These are phyloP conservation scores for Debaryomycetaceae sp. DNA, from an alignment of 1,139 yeast species.

Conservation along the genomic window DNA sequence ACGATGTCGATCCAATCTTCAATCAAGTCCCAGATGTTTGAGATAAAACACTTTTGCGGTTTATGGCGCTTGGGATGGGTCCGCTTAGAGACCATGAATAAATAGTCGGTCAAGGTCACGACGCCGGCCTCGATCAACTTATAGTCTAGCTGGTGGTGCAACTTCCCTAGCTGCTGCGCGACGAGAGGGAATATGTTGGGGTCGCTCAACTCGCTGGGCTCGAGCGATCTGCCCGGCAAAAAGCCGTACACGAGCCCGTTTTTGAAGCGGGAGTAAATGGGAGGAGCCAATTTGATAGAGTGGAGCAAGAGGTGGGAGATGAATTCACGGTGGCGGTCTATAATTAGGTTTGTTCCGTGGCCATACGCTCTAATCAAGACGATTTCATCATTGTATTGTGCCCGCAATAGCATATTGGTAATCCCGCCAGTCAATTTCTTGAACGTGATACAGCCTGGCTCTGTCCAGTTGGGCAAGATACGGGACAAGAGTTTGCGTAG, in stretches of 20 bases:
- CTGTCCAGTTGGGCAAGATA: conserved; percentile 27
- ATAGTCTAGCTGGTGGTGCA: conserved; percentile 47
- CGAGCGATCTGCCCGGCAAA: conserved; percentile 53
- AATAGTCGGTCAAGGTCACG: conserved; percentile 28
- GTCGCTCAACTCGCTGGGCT: conserved; percentile 43
- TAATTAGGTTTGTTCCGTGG: conserved; percentile 61
- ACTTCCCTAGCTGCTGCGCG: conserved; percentile 59
- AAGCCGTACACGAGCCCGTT: conserved; percentile 71
- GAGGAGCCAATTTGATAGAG: conserved; percentile 56
- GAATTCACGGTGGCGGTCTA: conserved; percentile 68
- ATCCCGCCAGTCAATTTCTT: conserved; percentile 62
- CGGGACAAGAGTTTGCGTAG: conserved; percentile 21
- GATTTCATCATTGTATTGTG: conserved; percentile 18
- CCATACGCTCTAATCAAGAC: conserved; percentile 69
- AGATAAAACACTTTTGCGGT: conserved; percentile 21
- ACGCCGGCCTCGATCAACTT: conserved; percentile 41
- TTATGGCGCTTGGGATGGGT: conserved; percentile 7
- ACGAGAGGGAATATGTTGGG: conserved; percentile 43
- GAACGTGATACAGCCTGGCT: conserved; percentile 14
- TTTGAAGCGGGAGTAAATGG: conserved; percentile 55
- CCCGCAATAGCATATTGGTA: conserved; percentile 60
- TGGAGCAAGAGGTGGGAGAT: conserved; percentile 59
- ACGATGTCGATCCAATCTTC: conserved; percentile 53
- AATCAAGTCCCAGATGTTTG: conserved; percentile 49
- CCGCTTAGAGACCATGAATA: conserved; percentile 13